phyloP scores from a whole-genome alignment of 768 basidiomycete species.

The Tylopilus sp. region DNA sequence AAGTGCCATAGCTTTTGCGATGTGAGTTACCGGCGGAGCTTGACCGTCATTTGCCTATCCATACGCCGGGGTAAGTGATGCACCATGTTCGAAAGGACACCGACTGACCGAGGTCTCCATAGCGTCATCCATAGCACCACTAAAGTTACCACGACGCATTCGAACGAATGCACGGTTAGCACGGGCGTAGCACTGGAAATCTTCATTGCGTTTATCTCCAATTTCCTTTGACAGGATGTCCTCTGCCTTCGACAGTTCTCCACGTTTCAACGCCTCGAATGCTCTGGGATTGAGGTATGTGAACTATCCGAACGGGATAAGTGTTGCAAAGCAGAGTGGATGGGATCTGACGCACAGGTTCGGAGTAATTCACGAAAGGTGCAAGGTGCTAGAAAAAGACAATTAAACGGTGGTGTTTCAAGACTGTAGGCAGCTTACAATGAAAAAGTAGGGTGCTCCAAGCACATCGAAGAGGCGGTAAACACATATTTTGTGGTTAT shows the following conservation, averaged over 20 bases:
- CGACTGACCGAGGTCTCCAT: not conserved
- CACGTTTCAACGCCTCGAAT: constrained; percentile 5
- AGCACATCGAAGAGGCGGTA: not conserved
- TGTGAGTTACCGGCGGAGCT: not conserved
- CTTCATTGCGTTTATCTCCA: too few species aligned
- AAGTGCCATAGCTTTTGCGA: constrained; percentile 6
- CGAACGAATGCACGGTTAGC: constrained; percentile 20
- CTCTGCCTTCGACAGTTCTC: constrained; percentile 5
- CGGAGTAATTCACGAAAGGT: not conserved
- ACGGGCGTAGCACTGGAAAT: not conserved
- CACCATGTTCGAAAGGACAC: not conserved
- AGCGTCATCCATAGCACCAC: constrained; percentile 7
- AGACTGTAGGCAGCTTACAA: not conserved
- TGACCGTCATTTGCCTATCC: not conserved
- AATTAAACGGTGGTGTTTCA: not conserved
- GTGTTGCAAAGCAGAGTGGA: not conserved
- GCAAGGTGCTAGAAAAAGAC: constrained; percentile 1
- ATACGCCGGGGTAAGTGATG: not conserved
- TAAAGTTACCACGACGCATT: not conserved
- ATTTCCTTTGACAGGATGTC: constrained; percentile 12
- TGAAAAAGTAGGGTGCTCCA: not conserved
- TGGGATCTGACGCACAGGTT: constrained; percentile 5
- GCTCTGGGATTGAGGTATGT: constrained; percentile 6
- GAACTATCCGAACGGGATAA: constrained; percentile 8
- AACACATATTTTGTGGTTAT: not conserved